phyloP scores from a whole-genome alignment of 2,329 filamentous ascomycete genomes.

The Colletotrichum sp. region DNA sequence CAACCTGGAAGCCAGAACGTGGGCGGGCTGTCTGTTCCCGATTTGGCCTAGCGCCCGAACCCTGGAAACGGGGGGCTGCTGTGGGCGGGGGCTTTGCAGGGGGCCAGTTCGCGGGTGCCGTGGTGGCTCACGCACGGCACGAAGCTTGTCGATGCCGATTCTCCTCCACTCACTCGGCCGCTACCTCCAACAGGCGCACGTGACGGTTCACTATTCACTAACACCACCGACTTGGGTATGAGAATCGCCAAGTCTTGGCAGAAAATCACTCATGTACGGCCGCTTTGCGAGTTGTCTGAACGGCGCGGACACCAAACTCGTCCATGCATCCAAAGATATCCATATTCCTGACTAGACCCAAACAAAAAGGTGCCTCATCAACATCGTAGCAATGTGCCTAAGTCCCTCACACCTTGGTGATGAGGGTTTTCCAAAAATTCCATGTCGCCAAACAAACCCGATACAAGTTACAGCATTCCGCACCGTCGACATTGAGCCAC shows the following conservation, averaged over 20 bases:
- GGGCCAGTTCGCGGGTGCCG: not conserved
- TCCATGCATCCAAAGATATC: not conserved
- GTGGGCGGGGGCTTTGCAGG: not conserved
- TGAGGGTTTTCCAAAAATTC: not conserved
- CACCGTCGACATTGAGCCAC: not conserved
- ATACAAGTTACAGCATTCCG: not conserved
- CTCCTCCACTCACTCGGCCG: not conserved
- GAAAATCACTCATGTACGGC: not conserved
- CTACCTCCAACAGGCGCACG: not conserved
- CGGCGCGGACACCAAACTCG: not conserved
- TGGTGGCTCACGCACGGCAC: not conserved
- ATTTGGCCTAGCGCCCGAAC: not conserved
- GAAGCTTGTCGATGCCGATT: not conserved
- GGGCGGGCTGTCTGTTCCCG: not conserved
- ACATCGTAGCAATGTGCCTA: not conserved
- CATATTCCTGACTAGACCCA: not conserved
- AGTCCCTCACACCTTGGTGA: not conserved
- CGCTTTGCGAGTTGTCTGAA: not conserved
- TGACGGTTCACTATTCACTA: not conserved
- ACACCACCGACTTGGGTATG: not conserved
- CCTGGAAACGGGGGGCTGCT: not conserved
- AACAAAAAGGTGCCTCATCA: not conserved
- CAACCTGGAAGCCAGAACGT: not conserved
- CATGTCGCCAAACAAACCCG: not conserved
- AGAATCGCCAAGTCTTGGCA: not conserved